Conservation (phyloP, 1,284 basidiomycete species). For the Trametes pubescens region DNA sequence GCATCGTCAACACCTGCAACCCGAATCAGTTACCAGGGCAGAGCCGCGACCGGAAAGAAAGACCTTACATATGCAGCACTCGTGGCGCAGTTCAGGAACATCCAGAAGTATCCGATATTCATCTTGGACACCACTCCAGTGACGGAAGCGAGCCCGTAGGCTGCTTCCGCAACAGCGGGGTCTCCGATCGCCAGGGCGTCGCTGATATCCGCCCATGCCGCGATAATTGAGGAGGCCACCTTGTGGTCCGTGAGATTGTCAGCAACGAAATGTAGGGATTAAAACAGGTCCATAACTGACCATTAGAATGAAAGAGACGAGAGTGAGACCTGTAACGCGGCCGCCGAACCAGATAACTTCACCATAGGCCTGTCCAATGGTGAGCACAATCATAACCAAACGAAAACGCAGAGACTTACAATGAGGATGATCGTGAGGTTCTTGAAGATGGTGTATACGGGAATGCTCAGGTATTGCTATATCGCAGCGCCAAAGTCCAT, state of each 20-base stretch:
- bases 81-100: constrained; percentile 91
- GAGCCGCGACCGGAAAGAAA: not conserved
- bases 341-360: constrained; percentile 98
- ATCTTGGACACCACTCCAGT: constrained; percentile 62
- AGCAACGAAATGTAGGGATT: not conserved
- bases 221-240: constrained; percentile 94
- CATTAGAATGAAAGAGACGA: constrained; percentile 94
- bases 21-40: not conserved
- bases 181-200: constrained; percentile 55
- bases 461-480: constrained; percentile 93
- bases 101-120: constrained; percentile 95
- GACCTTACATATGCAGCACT: constrained; percentile 89
- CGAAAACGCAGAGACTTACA: constrained; percentile 52
- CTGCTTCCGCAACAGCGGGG: constrained; percentile 49
- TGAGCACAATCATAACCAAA: not conserved
- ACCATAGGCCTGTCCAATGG: constrained; percentile 80
- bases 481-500: not conserved
- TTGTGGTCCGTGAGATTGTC: constrained; percentile 41
- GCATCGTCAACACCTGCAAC: constrained; percentile 89
- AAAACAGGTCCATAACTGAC: constrained; percentile 49
- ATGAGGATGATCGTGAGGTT: constrained; percentile 99
- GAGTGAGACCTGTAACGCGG: constrained; percentile 85
- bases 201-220: constrained; percentile 93
- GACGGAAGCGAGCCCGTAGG: constrained; percentile 53
- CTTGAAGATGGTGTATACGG: constrained; percentile 98